phyloP scores from a whole-genome alignment of 2,329 filamentous ascomycete species.

The Paramyrothecium sp. region DNA sequence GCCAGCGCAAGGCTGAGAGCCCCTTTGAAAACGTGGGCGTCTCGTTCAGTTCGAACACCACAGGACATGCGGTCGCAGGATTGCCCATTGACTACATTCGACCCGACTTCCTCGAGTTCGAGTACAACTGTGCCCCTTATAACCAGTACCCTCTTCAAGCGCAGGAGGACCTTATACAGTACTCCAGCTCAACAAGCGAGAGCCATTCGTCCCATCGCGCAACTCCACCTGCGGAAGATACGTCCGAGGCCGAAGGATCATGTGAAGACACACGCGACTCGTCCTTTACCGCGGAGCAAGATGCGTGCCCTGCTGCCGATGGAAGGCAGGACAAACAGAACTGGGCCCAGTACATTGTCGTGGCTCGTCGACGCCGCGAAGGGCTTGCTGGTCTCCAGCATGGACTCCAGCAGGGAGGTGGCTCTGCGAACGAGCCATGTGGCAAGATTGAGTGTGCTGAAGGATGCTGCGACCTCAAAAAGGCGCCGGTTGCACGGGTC shows the following conservation, averaged over 20 bases:
- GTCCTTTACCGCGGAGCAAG: not conserved
- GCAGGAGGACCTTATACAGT: too few species aligned
- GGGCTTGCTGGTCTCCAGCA: not conserved
- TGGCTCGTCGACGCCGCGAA: slow-evolving; percentile 18
- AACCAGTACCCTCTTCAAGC: not conserved
- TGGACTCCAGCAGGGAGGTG: slow-evolving; percentile 2
- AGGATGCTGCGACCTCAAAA: slow-evolving; percentile 7
- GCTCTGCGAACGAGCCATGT: slow-evolving; percentile 9
- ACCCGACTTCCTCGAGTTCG: not conserved
- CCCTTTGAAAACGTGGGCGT: not conserved
- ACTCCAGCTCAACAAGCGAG: too few species aligned
- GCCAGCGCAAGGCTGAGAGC: not conserved
- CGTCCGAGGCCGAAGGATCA: too few species aligned
- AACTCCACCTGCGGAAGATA: too few species aligned
- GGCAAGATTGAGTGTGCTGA: slow-evolving; percentile 11
- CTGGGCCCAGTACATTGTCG: slow-evolving; percentile 19
- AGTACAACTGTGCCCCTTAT: not conserved
- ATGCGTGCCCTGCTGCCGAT: slow-evolving; percentile 15
- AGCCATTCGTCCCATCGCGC: too few species aligned
- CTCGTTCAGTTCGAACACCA: not conserved
- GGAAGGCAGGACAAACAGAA: slow-evolving; percentile 18
- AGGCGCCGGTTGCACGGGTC: not conserved
- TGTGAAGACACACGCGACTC: too few species aligned
- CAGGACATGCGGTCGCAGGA: not conserved
- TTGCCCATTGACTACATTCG: not conserved